These are phyloP conservation scores for Nakataea oryzae DNA, from an alignment of 2,329 filamentous ascomycete species.

Conservation along the genomic window DNA sequence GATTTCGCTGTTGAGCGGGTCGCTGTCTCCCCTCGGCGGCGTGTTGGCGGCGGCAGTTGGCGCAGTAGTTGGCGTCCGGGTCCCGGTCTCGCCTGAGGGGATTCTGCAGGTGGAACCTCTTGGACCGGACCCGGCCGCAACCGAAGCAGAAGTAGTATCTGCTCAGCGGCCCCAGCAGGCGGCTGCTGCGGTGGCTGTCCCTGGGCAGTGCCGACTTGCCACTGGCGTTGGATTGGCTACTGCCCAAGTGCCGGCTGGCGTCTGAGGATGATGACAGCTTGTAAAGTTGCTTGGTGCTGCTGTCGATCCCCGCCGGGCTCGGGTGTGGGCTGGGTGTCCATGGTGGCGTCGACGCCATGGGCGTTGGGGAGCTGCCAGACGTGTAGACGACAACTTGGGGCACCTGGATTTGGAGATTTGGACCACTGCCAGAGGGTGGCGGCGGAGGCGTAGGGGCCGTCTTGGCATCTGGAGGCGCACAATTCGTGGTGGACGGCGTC, in stretches of 20 bases:
- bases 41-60: constrained; percentile 19
- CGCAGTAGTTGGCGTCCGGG: constrained; percentile 22
- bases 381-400: constrained; percentile 2
- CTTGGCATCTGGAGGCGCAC: neutral
- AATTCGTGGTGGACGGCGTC: neutral
- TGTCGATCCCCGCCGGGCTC: neutral
- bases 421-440: neutral
- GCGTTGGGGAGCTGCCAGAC: neutral
- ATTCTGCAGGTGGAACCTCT: constrained; percentile 24
- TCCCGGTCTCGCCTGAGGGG: constrained; percentile 18
- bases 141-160: constrained; percentile 28
- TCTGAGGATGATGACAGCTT: neutral
- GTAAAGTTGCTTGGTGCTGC: neutral
- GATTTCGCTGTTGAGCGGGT: neutral
- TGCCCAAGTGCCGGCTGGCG: neutral
- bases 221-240: neutral
- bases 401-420: neutral
- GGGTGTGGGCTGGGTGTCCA: neutral
- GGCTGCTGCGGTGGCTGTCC: neutral
- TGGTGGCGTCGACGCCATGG: neutral
- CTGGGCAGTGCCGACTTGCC: neutral
- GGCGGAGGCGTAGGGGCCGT: neutral
- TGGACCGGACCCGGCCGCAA: constrained; percentile 28
- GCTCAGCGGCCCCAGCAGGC: constrained; percentile 1
- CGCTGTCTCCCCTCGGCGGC: neutral